Percentiles rank a stretch among this genome's conserved stretches.
phyloP scores from a whole-genome alignment of 2,329 filamentous ascomycete species.

The Plectosphaerella plurivora region DNA sequence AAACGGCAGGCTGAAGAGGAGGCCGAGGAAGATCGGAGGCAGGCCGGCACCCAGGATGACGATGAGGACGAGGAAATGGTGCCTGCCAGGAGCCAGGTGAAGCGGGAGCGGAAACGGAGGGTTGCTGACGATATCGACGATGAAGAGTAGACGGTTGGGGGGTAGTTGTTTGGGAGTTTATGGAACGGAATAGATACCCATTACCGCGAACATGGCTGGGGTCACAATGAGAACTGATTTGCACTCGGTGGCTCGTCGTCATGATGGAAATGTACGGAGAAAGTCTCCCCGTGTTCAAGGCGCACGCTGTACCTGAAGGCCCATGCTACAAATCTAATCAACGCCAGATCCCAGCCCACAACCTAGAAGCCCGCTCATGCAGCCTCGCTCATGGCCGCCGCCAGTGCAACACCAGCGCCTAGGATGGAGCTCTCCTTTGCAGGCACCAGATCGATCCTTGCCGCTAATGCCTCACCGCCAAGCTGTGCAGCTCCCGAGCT shows the following conservation, averaged over 20 bases:
- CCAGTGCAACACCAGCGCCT: slow-evolving; percentile 69
- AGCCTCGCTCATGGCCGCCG: slow-evolving; percentile 21
- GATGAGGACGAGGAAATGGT: slow-evolving; percentile 26
- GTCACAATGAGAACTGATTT: too few species aligned
- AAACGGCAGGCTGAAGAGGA: slow-evolving; percentile 27
- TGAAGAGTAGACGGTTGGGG: neutral
- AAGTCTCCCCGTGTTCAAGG: too few species aligned
- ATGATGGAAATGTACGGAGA: too few species aligned
- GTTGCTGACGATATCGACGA: slow-evolving; percentile 9
- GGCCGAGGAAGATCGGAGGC: neutral
- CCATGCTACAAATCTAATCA: neutral
- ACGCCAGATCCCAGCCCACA: neutral
- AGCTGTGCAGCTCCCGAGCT: slow-evolving; percentile 11
- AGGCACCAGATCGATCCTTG: slow-evolving; percentile 57
- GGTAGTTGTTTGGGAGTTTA: neutral
- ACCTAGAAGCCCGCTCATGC: slow-evolving; percentile 12
- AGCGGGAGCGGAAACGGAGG: slow-evolving; percentile 4
- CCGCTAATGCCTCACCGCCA: slow-evolving; percentile 12
- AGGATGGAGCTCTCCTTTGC: slow-evolving; percentile 71
- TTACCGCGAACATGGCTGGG: neutral
- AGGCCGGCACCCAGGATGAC: slow-evolving; percentile 28
- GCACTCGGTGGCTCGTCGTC: too few species aligned
- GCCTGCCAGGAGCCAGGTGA: slow-evolving; percentile 1
- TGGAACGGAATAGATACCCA: neutral
- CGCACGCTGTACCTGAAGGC: neutral